Evolutionary conservation across 192 early-diverging fungal genomes (phyloP).

Genomic region (Rhizoclosmatium globosum): DNA sequence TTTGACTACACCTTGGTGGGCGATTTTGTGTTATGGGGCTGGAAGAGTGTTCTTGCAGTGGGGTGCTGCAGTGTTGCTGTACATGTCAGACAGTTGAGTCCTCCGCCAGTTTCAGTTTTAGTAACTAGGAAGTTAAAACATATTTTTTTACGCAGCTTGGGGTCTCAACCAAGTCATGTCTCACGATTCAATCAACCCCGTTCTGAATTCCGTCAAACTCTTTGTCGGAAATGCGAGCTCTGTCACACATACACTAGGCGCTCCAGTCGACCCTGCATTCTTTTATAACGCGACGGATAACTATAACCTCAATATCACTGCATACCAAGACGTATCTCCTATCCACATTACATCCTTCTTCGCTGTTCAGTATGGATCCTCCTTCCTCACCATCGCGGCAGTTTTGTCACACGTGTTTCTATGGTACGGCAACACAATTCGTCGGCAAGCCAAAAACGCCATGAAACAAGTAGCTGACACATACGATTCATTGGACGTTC

Average conservation of each 20-base stretch:
- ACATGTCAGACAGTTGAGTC: neutral
- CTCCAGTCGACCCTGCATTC: neutral
- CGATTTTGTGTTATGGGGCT: neutral
- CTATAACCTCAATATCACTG: slow-evolving; percentile 28
- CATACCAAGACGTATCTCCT: slow-evolving; percentile 25
- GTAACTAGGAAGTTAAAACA: neutral
- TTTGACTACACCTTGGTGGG: too few species aligned
- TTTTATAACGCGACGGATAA: neutral
- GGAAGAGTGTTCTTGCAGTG: too few species aligned
- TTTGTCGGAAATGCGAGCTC: slow-evolving; percentile 31
- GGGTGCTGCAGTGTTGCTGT: too few species aligned
- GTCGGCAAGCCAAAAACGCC: slow-evolving; percentile 7
- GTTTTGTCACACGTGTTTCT: slow-evolving; percentile 66
- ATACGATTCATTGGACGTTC: neutral
- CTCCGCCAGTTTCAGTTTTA: neutral
- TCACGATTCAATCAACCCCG: neutral
- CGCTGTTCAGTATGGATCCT: slow-evolving; percentile 34
- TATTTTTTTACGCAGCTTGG: neutral
- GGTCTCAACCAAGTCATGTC: neutral
- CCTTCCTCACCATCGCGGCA: slow-evolving; percentile 60
- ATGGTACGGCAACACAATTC: slow-evolving; percentile 59
- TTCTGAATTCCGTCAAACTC: slow-evolving; percentile 16
- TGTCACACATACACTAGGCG: neutral
- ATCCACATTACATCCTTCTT: slow-evolving; percentile 35
- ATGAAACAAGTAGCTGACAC: slow-evolving; percentile 36